These are phyloP conservation scores for Mytilinidion resinicola DNA, from an alignment of 495 filamentous ascomycete genomes.

Conservation along the genomic window DNA sequence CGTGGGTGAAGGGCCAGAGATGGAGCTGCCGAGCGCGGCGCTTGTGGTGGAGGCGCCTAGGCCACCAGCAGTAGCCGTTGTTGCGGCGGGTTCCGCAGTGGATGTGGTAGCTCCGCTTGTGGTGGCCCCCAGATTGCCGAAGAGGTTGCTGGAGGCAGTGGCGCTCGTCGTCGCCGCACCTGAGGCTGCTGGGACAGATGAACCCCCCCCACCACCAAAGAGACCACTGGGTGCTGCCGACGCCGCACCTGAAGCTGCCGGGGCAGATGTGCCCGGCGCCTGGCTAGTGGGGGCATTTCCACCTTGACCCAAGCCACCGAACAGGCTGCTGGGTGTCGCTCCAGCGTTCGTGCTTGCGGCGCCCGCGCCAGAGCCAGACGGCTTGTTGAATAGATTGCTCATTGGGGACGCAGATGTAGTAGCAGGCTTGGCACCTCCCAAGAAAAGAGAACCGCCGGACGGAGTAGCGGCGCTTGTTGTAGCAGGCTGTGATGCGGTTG, in stretches of 20 bases:
- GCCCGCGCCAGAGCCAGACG: not conserved
- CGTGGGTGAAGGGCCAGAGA: constrained; percentile 66
- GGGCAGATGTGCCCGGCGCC: not conserved
- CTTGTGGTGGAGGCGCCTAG: constrained; percentile 25
- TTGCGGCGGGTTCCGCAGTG: constrained; percentile 38
- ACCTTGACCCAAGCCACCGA: no score
- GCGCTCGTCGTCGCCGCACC: not conserved
- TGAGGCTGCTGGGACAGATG: not conserved
- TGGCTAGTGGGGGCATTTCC: not conserved
- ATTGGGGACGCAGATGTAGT: not conserved
- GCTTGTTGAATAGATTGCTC: not conserved
- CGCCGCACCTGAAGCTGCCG: not conserved
- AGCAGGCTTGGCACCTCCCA: not conserved
- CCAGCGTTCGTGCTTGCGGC: not conserved
- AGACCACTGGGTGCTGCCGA: not conserved
- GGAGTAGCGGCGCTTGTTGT: constrained; percentile 4
- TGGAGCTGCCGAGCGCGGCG: constrained; percentile 55
- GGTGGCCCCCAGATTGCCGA: constrained; percentile 36
- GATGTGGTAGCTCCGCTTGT: constrained; percentile 29
- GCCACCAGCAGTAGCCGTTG: constrained; percentile 21
- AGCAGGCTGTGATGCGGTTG: not conserved
- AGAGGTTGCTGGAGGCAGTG: constrained; percentile 28
- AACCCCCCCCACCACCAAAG: not conserved
- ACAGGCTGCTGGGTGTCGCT: not conserved
- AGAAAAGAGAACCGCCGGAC: not conserved